Evolutionary conservation across 495 filamentous ascomycete genomes (phyloP).

Genomic region (Clavariopsis aquatica): DNA sequence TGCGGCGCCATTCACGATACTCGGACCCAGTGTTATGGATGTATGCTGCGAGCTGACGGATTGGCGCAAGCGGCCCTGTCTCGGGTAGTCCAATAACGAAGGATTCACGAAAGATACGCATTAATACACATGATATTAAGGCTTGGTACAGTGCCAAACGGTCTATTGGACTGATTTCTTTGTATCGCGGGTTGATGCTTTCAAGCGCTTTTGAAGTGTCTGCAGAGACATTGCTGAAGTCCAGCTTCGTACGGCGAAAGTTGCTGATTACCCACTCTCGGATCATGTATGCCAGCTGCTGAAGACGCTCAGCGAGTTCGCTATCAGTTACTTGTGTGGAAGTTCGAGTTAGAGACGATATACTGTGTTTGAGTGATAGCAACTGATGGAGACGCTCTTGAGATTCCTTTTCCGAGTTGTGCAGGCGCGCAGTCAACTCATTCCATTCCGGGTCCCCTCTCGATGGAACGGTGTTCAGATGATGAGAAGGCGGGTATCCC

Average conservation of each 20-base stretch:
- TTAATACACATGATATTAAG: constrained; percentile 33
- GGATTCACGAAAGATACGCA: constrained; percentile 41
- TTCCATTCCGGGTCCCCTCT: constrained; percentile 28
- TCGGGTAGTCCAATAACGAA: constrained; percentile 39
- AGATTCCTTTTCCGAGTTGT: constrained; percentile 34
- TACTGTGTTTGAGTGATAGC: constrained; percentile 42
- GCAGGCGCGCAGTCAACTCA: constrained; percentile 27
- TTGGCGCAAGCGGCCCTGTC: constrained; percentile 21
- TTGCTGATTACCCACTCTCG: constrained; percentile 46
- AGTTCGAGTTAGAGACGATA: constrained; percentile 41
- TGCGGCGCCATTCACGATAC: constrained; percentile 30
- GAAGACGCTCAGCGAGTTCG: constrained; percentile 38
- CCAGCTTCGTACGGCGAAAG: constrained; percentile 40
- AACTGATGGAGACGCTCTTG: constrained; percentile 40
- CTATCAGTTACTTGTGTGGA: constrained; percentile 41
- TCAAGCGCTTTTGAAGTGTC: constrained; percentile 19
- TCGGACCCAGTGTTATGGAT: constrained; percentile 26
- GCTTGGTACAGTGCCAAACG: constrained; percentile 43
- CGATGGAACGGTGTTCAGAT: constrained; percentile 2
- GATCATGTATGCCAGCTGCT: constrained; percentile 40
- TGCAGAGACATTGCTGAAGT: constrained; percentile 26
- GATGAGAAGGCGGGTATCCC: constrained; percentile 7
- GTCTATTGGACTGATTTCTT: constrained; percentile 17
- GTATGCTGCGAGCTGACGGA: constrained; percentile 19
- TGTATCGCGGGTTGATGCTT: constrained; percentile 29